Evolutionary conservation across 2,329 filamentous ascomycete species (phyloP).

Genomic region (Diaporthe sp.): DNA sequence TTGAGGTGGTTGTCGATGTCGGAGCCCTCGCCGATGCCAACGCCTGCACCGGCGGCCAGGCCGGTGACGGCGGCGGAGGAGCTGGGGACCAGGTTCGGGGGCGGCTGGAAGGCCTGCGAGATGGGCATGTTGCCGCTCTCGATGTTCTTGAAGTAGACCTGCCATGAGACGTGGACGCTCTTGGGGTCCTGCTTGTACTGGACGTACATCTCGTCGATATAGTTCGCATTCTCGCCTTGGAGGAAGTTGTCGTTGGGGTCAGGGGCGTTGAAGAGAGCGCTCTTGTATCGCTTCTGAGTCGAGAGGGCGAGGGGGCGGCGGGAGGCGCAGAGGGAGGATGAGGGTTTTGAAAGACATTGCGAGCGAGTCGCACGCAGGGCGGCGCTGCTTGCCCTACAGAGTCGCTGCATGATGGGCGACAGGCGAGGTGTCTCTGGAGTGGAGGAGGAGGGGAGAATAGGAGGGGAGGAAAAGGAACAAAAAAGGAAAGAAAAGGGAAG

Average conservation of each 20-base stretch:
- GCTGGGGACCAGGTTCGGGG: constrained; percentile 89
- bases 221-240: constrained; percentile 96
- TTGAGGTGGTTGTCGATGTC: constrained; percentile 97
- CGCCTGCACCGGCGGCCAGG: constrained; percentile 77
- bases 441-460: constrained; percentile 10
- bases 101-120: constrained; percentile 95
- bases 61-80: constrained; percentile 83
- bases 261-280: constrained; percentile 68
- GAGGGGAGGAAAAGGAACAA: constrained; percentile 22
- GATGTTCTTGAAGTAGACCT: constrained; percentile 99
- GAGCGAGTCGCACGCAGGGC: constrained; percentile 51
- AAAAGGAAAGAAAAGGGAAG: constrained; percentile 37
- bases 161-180: constrained; percentile 98
- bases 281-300: constrained; percentile 68
- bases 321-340: constrained; percentile 55
- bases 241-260: constrained; percentile 97
- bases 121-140: constrained; percentile 98
- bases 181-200: constrained; percentile 95
- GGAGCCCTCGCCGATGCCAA: constrained; percentile 76
- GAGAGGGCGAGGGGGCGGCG: constrained; percentile 66
- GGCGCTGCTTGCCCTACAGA: constrained; percentile 40
- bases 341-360: constrained; percentile 57
- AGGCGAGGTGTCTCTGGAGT: background rate
- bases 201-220: constrained; percentile 99
- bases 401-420: constrained; percentile 41